phyloP scores from a whole-genome alignment of 1,284 basidiomycete species.

The Moesziomyces sp. region DNA sequence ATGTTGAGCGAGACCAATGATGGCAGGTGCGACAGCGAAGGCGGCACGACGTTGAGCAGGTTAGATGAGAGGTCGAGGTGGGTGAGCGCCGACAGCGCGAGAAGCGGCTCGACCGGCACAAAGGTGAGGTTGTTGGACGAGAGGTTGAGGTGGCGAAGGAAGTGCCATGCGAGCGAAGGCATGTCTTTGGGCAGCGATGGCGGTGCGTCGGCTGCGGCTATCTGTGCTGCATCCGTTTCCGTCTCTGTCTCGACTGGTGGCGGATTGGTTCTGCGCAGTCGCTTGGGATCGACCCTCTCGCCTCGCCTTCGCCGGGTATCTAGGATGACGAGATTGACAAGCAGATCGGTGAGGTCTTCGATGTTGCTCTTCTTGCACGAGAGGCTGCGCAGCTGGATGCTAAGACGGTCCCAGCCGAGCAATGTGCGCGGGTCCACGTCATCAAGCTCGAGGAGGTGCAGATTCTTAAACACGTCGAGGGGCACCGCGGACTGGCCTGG shows the following conservation, averaged over 20 bases:
- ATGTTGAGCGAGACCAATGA: conserved; percentile 88
- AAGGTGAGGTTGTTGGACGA: conserved; percentile 85
- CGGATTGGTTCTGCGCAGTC: conserved; percentile 5
- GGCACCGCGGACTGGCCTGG: conserved; percentile 81
- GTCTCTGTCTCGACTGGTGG: not conserved
- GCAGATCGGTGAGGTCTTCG: conserved; percentile 83
- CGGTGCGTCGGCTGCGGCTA: conserved; percentile 68
- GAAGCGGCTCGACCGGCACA: conserved; percentile 72
- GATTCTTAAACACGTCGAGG: conserved; percentile 83
- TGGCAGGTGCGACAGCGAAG: conserved; percentile 78
- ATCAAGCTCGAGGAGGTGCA: conserved; percentile 78
- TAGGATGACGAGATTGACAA: conserved; percentile 79
- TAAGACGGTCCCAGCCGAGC: conserved; percentile 84
- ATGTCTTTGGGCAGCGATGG: conserved; percentile 72
- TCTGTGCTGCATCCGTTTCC: not conserved
- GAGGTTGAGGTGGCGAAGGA: conserved; percentile 80
- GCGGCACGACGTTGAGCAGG: conserved; percentile 72
- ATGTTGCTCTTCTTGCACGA: conserved; percentile 81
- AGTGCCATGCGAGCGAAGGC: conserved; percentile 79
- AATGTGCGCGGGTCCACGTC: conserved; percentile 85
- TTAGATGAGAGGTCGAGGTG: conserved; percentile 69
- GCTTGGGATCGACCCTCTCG: conserved; percentile 24
- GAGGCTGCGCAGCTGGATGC: conserved; percentile 78
- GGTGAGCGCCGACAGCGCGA: conserved; percentile 71
- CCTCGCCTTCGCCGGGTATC: conserved; percentile 70